These are phyloP conservation scores for Aspergillus sp. DNA, from an alignment of 2,329 filamentous ascomycete genomes.

Conservation along the genomic window DNA sequence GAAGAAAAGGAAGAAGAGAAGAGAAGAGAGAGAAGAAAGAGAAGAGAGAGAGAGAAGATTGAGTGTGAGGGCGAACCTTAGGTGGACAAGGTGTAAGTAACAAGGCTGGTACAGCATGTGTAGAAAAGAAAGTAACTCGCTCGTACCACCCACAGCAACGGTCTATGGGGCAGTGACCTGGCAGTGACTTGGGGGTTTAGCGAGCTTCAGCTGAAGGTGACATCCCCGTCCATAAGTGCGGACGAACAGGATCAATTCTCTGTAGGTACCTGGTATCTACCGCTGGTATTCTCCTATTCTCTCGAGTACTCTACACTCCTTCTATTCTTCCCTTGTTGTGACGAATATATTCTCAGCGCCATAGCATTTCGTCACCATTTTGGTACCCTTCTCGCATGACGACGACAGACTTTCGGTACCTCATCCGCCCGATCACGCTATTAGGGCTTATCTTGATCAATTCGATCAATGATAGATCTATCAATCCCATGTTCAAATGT, in stretches of 20 bases:
- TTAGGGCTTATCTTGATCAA: too few relatives aligned
- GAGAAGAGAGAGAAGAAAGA: slow-evolving; percentile 13
- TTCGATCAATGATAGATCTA: too few relatives aligned
- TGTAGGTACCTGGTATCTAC: background rate
- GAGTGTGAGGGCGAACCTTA: slow-evolving; percentile 7
- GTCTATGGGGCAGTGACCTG: background rate
- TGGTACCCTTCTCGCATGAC: background rate
- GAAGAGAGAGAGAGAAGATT: slow-evolving; percentile 11
- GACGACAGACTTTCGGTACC: background rate
- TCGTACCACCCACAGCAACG: background rate
- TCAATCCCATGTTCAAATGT: too few relatives aligned
- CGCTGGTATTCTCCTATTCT: background rate
- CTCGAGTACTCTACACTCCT: background rate
- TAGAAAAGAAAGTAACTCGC: background rate
- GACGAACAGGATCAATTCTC: background rate
- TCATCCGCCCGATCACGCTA: background rate
- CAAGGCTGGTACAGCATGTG: slow-evolving; percentile 24
- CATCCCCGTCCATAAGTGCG: background rate
- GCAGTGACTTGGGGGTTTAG: background rate
- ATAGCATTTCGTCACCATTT: slow-evolving; percentile 18
- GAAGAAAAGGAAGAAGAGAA: slow-evolving; percentile 8
- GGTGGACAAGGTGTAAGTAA: too few relatives aligned
- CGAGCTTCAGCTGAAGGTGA: background rate
- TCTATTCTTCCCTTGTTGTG: background rate
- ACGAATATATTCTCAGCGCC: background rate